Percentiles rank a stretch among this genome's conserved stretches.
These are phyloP conservation scores for Cryptococcus sp. DNA, from an alignment of 1,284 basidiomycete species.

Conservation along the genomic window DNA sequence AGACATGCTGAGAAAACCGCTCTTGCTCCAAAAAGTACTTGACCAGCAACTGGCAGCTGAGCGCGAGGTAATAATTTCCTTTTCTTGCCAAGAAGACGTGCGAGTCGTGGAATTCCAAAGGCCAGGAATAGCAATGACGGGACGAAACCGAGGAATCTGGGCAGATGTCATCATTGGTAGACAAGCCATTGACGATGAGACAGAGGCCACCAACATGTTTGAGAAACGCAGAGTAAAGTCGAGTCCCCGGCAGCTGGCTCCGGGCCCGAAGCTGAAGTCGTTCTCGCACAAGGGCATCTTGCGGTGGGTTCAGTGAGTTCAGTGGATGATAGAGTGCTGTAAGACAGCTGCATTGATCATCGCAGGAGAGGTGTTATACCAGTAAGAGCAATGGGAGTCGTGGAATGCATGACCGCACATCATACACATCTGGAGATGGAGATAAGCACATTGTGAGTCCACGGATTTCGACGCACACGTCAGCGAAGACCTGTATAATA, in stretches of 20 bases:
- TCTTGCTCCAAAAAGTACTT: neutral
- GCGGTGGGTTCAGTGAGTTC: too few relatives aligned
- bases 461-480: too few relatives aligned
- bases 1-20: neutral
- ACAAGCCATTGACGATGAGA: neutral
- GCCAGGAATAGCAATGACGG: neutral
- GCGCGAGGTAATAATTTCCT: neutral
- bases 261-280: conserved; percentile 21
- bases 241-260: conserved; percentile 15
- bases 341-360: too few relatives aligned
- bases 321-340: too few relatives aligned
- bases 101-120: neutral
- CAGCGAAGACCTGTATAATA: too few relatives aligned
- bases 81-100: neutral
- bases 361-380: too few relatives aligned
- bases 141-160: neutral
- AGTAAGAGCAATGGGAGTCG: too few relatives aligned
- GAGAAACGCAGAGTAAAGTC: conserved; percentile 27
- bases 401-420: too few relatives aligned
- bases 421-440: too few relatives aligned
- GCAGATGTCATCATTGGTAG: neutral
- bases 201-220: conserved; percentile 19
- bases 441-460: too few relatives aligned
- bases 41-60: neutral
- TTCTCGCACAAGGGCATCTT: conserved; percentile 12